A percentile compares a stretch with the other conserved stretches of the same genome.
Evolutionary conservation across 495 filamentous ascomycete genomes (phyloP).

Genomic region (Parachaetomium inaequale): DNA sequence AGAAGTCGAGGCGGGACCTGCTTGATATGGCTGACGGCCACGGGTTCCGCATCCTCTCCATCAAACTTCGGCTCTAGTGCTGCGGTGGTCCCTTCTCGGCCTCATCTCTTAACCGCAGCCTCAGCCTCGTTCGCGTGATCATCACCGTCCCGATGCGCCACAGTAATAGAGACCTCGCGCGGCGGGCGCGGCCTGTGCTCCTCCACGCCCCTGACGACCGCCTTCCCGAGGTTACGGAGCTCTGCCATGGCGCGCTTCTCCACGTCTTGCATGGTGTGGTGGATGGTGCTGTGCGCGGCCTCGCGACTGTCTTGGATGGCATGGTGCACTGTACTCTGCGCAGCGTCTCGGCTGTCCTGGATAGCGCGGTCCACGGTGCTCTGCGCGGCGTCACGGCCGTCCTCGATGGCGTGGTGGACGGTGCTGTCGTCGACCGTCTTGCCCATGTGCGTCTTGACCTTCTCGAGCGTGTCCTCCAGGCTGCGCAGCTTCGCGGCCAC

Average conservation of each 20-base stretch:
- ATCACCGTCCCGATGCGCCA: background rate
- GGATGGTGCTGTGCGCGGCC: background rate
- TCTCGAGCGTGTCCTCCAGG: conserved; percentile 2
- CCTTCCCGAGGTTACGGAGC: background rate
- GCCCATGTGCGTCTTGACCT: background rate
- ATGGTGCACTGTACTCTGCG: no score
- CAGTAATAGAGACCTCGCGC: background rate
- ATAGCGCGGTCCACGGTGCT: background rate
- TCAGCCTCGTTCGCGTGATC: background rate
- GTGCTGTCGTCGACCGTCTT: background rate
- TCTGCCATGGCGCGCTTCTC: background rate
- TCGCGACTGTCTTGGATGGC: background rate
- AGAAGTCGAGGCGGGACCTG: no score
- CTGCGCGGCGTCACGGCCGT: background rate
- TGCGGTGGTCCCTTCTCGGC: no score
- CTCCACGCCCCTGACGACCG: background rate
- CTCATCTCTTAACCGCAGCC: background rate
- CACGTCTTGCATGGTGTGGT: background rate
- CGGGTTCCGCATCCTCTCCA: no score
- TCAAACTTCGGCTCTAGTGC: no score
- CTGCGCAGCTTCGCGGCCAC: background rate
- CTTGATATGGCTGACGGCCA: no score
- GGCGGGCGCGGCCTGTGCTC: background rate
- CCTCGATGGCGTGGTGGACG: no score
- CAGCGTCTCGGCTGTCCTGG: background rate